A percentile compares a stretch with the other conserved stretches of the same genome.
Conservation (phyloP, 2,329 filamentous ascomycete species). For the Penicillium sp. region DNA sequence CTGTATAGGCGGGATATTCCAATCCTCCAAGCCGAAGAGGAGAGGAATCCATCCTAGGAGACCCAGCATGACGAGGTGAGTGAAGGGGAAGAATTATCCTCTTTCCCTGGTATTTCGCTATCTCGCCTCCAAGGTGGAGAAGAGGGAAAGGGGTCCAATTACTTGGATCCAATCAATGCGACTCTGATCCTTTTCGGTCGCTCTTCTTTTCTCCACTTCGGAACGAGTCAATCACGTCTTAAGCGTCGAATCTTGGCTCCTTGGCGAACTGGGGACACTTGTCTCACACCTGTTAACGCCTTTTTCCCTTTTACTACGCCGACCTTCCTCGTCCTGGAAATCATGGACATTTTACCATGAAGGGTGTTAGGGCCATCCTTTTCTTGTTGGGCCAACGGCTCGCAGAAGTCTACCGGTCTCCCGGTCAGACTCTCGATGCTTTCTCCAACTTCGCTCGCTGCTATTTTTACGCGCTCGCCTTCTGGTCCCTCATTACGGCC, state of each 20-base stretch:
- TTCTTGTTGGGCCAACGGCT: slow-evolving; percentile 8
- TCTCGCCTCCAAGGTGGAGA: background rate
- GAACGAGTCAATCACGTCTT: slow-evolving; percentile 3
- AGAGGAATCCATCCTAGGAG: slow-evolving; percentile 17
- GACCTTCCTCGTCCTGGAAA: background rate
- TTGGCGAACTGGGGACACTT: slow-evolving; percentile 2
- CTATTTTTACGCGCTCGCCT: slow-evolving; percentile 29
- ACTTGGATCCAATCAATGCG: background rate
- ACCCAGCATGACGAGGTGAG: slow-evolving; percentile 11
- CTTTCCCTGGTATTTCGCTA: too few species aligned
- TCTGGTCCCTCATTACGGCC: slow-evolving; percentile 26
- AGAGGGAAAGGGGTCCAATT: background rate
- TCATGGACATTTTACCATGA: background rate
- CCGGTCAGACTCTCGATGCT: slow-evolving; percentile 17
- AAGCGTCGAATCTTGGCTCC: slow-evolving; percentile 2
- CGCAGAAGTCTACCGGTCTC: slow-evolving; percentile 9
- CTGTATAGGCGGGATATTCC: slow-evolving; percentile 17
- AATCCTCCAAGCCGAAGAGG: slow-evolving; percentile 15
- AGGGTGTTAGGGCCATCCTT: background rate
- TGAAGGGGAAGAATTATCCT: background rate
- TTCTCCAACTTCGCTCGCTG: slow-evolving; percentile 29
- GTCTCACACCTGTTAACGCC: background rate
- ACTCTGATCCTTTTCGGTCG: background rate
- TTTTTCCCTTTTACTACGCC: background rate
- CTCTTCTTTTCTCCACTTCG: background rate